Conservation (phyloP, 2,329 filamentous ascomycete genomes). For the Aspergillus nomiae region DNA sequence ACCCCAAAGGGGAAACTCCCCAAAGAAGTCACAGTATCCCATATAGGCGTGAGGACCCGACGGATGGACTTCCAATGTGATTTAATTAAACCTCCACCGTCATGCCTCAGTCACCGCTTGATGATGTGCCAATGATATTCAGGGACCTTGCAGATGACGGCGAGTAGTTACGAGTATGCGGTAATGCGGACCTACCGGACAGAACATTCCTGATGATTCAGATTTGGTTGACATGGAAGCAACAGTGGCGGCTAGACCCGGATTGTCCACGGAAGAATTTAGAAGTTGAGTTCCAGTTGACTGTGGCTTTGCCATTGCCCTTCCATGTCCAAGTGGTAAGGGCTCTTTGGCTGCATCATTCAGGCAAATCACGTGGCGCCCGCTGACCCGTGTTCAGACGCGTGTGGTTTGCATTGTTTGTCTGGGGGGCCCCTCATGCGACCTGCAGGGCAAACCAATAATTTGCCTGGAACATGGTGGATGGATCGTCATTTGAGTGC, state of each 20-base stretch:
- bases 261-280: conserved; percentile 1
- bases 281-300: neutral
- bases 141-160: conserved; percentile 21
- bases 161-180: conserved; percentile 1
- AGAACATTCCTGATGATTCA: neutral
- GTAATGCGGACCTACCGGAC: conserved; percentile 6
- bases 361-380: conserved; percentile 17
- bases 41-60: neutral
- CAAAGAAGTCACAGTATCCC: neutral
- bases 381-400: conserved; percentile 9
- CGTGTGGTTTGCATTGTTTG: conserved; percentile 15
- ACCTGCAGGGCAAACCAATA: conserved; percentile 14
- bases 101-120: conserved; percentile 15
- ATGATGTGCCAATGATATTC: conserved; percentile 13
- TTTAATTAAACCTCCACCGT: conserved; percentile 4
- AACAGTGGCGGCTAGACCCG: conserved; percentile 7
- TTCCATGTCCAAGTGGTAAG: conserved; percentile 1
- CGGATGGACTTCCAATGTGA: neutral
- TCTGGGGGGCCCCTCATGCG: conserved; percentile 20
- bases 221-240: neutral
- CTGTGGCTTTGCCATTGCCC: neutral
- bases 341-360: conserved; percentile 11
- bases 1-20: neutral
- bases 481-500: neutral
- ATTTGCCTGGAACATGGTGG: neutral